Evolutionary conservation across 1,139 yeast species (phyloP).

Genomic region (Blastobotrys petasosporus): DNA sequence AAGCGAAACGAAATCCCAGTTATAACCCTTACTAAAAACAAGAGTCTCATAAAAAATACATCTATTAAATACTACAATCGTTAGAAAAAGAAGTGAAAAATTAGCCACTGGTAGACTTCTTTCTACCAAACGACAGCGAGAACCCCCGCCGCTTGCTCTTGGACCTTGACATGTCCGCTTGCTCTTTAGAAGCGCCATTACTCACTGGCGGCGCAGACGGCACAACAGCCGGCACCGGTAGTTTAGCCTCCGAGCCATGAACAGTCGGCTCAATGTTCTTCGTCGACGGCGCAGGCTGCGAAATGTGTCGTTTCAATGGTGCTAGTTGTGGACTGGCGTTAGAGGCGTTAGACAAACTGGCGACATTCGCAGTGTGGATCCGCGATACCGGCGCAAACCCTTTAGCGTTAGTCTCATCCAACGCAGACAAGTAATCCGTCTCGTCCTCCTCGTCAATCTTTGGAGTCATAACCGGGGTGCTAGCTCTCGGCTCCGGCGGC

Average conservation of each 20-base stretch:
- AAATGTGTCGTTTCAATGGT: slow-evolving; percentile 6
- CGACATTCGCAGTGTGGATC: slow-evolving; percentile 1
- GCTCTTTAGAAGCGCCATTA: slow-evolving; percentile 8
- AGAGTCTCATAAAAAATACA: no score
- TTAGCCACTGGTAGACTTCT: not conserved
- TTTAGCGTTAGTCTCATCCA: not conserved
- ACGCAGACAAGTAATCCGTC: not conserved
- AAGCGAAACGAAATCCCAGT: no score
- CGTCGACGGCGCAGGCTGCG: slow-evolving; percentile 7
- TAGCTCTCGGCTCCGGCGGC: slow-evolving; percentile 1
- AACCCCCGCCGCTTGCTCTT: slow-evolving; percentile 17
- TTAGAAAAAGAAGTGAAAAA: not conserved
- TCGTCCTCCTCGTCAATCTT: slow-evolving; percentile 14
- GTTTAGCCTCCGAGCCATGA: not conserved
- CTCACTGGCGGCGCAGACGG: not conserved
- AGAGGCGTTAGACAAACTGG: not conserved
- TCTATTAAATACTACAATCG: no score
- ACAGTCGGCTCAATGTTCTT: not conserved
- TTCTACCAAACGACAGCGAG: slow-evolving; percentile 18
- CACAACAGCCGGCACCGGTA: not conserved
- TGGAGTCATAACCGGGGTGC: slow-evolving; percentile 1
- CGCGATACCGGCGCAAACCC: slow-evolving; percentile 6
- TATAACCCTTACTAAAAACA: no score
- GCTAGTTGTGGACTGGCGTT: not conserved
- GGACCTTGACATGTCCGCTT: not conserved